phyloP scores from a whole-genome alignment of 371 early-diverging fungal genomes.

The Mortierella polycephala region DNA sequence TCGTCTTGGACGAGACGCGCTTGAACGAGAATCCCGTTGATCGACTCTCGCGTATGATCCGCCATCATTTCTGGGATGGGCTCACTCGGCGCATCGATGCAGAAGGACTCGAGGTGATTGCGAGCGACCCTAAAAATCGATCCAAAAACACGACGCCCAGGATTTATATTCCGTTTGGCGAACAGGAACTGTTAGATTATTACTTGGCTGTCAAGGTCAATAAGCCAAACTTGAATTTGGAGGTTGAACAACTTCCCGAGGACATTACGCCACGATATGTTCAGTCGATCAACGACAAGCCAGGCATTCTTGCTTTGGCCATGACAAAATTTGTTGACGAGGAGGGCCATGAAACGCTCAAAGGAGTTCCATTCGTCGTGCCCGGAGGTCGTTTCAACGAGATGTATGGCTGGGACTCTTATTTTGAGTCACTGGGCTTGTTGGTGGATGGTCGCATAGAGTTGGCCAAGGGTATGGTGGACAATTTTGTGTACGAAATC shows the following conservation, averaged over 20 bases:
- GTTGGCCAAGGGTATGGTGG: constrained; percentile 93
- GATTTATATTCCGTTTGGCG: constrained; percentile 91
- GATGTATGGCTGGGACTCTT: constrained; percentile 99
- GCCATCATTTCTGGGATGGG: constrained; percentile 94
- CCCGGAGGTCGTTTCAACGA: constrained; percentile 99
- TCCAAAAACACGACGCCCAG: constrained; percentile 77
- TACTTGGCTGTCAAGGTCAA: constrained; percentile 74
- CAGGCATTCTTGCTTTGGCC: constrained; percentile 93
- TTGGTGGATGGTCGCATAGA: constrained; percentile 85
- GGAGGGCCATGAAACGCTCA: constrained; percentile 62
- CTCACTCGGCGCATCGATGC: constrained; percentile 94
- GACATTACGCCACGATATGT: constrained; percentile 92
- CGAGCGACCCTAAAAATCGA: constrained; percentile 93
- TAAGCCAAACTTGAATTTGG: constrained; percentile 78
- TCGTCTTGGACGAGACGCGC: constrained; percentile 89
- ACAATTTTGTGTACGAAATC: constrained; percentile 96
- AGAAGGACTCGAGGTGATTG: constrained; percentile 89
- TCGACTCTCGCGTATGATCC: constrained; percentile 92
- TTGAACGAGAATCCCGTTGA: constrained; percentile 95
- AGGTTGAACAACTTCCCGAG: constrained; percentile 86
- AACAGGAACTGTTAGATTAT: constrained; percentile 81
- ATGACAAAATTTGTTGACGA: constrained; percentile 72
- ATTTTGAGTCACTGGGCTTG: constrained; percentile 93
- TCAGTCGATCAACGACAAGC: constrained; percentile 86
- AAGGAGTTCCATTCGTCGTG: constrained; percentile 94